Evolutionary conservation across 495 filamentous ascomycete genomes (phyloP).

Genomic region (Umbilicaria muhlenbergii): DNA sequence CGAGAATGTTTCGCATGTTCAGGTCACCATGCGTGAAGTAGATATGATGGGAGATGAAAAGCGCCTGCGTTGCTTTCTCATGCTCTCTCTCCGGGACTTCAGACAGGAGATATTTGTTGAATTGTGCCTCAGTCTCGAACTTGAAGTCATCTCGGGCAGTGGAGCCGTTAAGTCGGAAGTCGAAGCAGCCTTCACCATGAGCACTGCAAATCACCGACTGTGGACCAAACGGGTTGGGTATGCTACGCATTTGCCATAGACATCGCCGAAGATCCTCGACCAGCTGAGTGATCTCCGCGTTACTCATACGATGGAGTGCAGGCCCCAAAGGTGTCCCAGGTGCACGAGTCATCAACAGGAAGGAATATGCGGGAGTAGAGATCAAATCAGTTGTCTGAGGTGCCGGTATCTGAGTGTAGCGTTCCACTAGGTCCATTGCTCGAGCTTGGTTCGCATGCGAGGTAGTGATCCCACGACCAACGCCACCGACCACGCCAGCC

Average conservation of each 20-base stretch:
- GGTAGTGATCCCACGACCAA: too few species aligned
- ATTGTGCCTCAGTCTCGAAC: conserved; percentile 13
- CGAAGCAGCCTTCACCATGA: conserved; percentile 8
- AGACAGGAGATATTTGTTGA: conserved; percentile 10
- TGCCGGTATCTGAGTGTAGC: conserved; percentile 13
- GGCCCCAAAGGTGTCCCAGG: conserved; percentile 4
- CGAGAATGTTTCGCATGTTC: conserved; percentile 14
- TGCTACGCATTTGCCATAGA: conserved; percentile 9
- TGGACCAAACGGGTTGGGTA: conserved; percentile 7
- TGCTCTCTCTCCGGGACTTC: not conserved
- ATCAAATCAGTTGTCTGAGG: conserved; percentile 7
- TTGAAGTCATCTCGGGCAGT: conserved; percentile 1
- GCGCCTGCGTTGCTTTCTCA: not conserved
- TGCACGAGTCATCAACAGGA: conserved; percentile 11
- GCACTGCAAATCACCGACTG: too few species aligned
- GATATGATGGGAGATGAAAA: conserved; percentile 1
- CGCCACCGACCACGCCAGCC: too few species aligned
- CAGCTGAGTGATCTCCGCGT: conserved; percentile 11
- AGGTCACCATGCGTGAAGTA: conserved; percentile 20
- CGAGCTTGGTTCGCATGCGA: too few species aligned
- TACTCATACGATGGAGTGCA: conserved; percentile 8
- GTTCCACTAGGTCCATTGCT: conserved; percentile 8
- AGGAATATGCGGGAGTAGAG: not conserved
- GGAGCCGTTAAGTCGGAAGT: conserved; percentile 10
- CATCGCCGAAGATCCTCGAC: conserved; percentile 6